A percentile compares a stretch with the other conserved stretches of the same genome.
These are phyloP conservation scores for Schizothecium vesticola DNA, from an alignment of 495 filamentous ascomycete species.

Conservation along the genomic window DNA sequence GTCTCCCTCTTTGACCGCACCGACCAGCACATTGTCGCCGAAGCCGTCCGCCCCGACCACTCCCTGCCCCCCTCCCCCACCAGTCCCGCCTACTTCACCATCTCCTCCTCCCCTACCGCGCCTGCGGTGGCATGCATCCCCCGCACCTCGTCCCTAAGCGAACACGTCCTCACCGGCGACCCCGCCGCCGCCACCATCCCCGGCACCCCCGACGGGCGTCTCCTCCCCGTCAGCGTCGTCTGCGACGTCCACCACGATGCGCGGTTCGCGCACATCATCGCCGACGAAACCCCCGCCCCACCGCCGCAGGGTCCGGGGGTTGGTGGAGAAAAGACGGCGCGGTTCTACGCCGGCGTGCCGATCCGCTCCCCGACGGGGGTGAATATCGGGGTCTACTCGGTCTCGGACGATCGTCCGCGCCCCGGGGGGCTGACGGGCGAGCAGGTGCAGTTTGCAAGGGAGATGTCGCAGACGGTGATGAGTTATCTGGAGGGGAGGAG, in stretches of 20 bases:
- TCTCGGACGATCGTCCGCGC: conserved; percentile 55
- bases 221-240: conserved; percentile 39
- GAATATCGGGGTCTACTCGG: conserved; percentile 65
- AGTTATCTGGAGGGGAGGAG: conserved; percentile 56
- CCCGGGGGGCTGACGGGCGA: conserved; percentile 34
- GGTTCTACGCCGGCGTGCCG: conserved; percentile 63
- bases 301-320: too few species aligned
- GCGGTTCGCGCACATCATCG: conserved; percentile 41
- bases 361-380: conserved; percentile 62
- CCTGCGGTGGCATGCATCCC: conserved; percentile 41
- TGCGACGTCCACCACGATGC: conserved; percentile 47
- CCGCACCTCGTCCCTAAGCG: conserved; percentile 42
- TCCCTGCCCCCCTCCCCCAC: background rate
- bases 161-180: conserved; percentile 33
- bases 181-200: conserved; percentile 17
- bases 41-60: conserved; percentile 44
- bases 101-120: background rate
- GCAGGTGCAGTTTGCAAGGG: conserved; percentile 39
- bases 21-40: conserved; percentile 57
- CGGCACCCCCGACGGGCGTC: conserved; percentile 2
- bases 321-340: conserved; percentile 26
- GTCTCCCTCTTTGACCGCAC: conserved; percentile 58
- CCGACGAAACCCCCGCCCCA: too few species aligned
- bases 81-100: conserved; percentile 41
- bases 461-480: conserved; percentile 54